Percentiles rank a stretch among this genome's conserved stretches.
Conservation (phyloP, 2,329 filamentous ascomycete genomes). For the Ophiostoma perfectum region DNA sequence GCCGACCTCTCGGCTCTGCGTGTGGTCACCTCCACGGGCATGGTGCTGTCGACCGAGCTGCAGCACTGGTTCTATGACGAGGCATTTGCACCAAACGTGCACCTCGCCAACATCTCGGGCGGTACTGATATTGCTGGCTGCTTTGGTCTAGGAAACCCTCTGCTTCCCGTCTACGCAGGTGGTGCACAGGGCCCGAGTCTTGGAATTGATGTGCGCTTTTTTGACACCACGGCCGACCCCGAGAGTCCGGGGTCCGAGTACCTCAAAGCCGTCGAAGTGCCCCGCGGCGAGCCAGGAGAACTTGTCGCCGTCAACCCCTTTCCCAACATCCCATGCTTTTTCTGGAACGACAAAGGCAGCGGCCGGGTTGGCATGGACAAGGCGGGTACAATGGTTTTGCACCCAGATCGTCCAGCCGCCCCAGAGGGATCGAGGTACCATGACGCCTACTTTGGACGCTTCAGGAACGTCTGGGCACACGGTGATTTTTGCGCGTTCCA, state of each 20-base stretch:
- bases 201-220: conserved; percentile 51
- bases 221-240: conserved; percentile 51
- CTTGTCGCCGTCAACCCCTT: conserved; percentile 66
- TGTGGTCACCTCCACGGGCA: conserved; percentile 67
- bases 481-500: conserved; percentile 73
- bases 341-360: conserved; percentile 51
- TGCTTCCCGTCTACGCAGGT: conserved; percentile 59
- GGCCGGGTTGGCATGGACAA: conserved; percentile 20
- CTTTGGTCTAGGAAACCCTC: conserved; percentile 60
- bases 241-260: conserved; percentile 41
- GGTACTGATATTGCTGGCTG: conserved; percentile 68
- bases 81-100: conserved; percentile 61
- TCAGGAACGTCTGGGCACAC: conserved; percentile 69
- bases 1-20: conserved; percentile 58
- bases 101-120: conserved; percentile 68
- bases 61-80: conserved; percentile 75
- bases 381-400: conserved; percentile 23
- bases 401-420: conserved; percentile 30
- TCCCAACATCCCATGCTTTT: conserved; percentile 66
- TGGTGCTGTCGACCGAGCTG: conserved; percentile 70
- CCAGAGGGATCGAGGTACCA: conserved; percentile 54
- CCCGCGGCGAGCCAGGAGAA: conserved; percentile 63
- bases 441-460: conserved; percentile 57
- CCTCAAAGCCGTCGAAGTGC: conserved; percentile 39
- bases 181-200: conserved; percentile 48